Evolutionary conservation across 108 stramenopile species (phyloP), one percentile per base, ranked within the genome.

Genomic region (Fragilaria crotonensis): DNA sequence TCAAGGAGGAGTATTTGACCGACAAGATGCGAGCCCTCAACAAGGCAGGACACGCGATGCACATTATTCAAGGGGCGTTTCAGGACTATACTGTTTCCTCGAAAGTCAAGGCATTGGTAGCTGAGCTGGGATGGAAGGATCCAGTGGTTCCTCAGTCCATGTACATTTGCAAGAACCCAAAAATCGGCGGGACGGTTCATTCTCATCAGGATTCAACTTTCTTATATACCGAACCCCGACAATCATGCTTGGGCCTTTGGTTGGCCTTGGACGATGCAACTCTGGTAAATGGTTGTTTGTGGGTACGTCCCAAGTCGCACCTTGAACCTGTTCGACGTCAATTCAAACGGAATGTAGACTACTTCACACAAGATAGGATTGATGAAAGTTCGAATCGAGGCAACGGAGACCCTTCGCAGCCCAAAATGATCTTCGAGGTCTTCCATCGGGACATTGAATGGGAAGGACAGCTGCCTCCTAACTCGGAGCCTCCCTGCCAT

Each of bases 151-250:
- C 95, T 1, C 96, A 97, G 66, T 67, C 63, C 45, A 97, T 97
- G 96, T 97, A 97, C 66, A 97, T 97, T 54, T 91, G 94, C 77
- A 97, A 97, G 67, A 84, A 92, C 56, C 76, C 87, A 1, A 29
- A 57, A 7, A 71, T 80, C 26, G 76, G 83, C 1, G 93, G 95
- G 18, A 85, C 87, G 30, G 94, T 97, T 0, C 86, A 90, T 36
- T 73, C 80, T 22, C 96, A 97, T 72, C 96, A 97, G 60, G 96
- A 97, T 63, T 89, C 90, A 5, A 92, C 93, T 0, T 97, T 97
- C 64, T 77, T 97, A 36, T 81, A 66, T 59, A 97, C 96, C 7
- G 73, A 74, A 30, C 96, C 96, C 5, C 28, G 70, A 53, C 96
- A 94, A 71, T 85, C 93, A 5, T 94, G 90, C 56, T 52, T 90